Evolutionary conservation across 73 alveolate species (phyloP).

Genomic region (Paramecium sexaurelia): DNA sequence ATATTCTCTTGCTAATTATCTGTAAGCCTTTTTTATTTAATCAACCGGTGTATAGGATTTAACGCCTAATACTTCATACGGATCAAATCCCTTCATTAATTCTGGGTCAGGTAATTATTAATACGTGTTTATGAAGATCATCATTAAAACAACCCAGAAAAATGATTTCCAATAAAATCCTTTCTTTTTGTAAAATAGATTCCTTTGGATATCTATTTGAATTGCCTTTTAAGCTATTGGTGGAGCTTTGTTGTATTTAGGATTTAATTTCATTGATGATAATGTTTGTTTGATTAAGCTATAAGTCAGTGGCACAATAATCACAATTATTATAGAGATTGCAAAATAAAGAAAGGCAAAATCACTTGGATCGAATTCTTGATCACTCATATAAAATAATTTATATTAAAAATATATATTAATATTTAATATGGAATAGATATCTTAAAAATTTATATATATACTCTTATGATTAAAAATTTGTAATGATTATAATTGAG

Average conservation of each 20-base stretch:
- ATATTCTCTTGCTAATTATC: background rate
- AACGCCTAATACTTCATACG: constrained; percentile 46
- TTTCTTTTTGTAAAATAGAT: constrained; percentile 13
- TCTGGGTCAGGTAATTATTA: constrained; percentile 48
- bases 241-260: constrained; percentile 52
- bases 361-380: constrained; percentile 31
- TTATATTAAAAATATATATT: no score
- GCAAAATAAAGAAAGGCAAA: constrained; percentile 23
- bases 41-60: background rate
- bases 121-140: constrained; percentile 23
- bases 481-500: no score
- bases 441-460: no score
- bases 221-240: background rate
- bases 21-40: constrained; percentile 34
- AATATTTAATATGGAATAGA: no score
- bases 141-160: background rate
- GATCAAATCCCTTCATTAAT: constrained; percentile 56
- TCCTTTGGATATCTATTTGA: constrained; percentile 28
- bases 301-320: background rate
- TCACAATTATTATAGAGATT: background rate
- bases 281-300: background rate
- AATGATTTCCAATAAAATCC: constrained; percentile 11
- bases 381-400: constrained; percentile 44
- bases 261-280: background rate
- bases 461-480: no score